A percentile compares a stretch with the other conserved stretches of the same genome.
phyloP scores from a whole-genome alignment of 2,329 filamentous ascomycete genomes.

The Coniochaeta sp. region DNA sequence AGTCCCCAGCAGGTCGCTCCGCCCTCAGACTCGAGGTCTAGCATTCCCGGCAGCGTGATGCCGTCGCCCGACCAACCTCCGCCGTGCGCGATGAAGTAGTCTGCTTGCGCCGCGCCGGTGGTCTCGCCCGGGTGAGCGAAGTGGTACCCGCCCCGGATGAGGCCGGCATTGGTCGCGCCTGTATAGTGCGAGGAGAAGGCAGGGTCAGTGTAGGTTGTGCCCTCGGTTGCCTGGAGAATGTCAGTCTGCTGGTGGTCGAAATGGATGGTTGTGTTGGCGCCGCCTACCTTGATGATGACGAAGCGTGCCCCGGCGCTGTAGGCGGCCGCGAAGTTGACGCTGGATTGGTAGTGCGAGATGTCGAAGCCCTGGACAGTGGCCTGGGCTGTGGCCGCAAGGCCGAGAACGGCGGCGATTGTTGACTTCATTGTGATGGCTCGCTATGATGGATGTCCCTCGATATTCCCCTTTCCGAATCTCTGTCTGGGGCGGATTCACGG shows the following conservation, averaged over 20 bases:
- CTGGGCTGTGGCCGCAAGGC: constrained; percentile 6
- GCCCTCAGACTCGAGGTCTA: constrained; percentile 43
- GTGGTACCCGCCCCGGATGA: constrained; percentile 51
- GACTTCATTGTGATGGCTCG: constrained; percentile 3
- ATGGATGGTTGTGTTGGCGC: too few species aligned
- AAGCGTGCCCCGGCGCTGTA: constrained; percentile 32
- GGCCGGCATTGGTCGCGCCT: constrained; percentile 39
- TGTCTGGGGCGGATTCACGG: too few species aligned
- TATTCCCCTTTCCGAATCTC: too few species aligned
- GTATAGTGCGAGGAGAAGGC: constrained; percentile 41
- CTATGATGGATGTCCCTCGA: too few species aligned
- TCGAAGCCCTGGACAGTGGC: constrained; percentile 33
- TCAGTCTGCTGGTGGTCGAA: neutral
- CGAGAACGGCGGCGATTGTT: constrained; percentile 1
- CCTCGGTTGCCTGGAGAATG: constrained; percentile 41
- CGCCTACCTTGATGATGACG: constrained; percentile 34
- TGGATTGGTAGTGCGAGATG: constrained; percentile 32
- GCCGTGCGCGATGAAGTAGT: constrained; percentile 44
- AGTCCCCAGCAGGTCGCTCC: constrained; percentile 37
- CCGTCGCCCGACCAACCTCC: constrained; percentile 48
- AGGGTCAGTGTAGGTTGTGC: constrained; percentile 37
- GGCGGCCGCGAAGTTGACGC: constrained; percentile 28
- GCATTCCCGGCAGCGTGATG: constrained; percentile 49
- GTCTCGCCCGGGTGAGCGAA: constrained; percentile 40
- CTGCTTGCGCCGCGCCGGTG: constrained; percentile 39